Conservation (phyloP, 2,329 filamentous ascomycete species). For the Pyricularia sp. region DNA sequence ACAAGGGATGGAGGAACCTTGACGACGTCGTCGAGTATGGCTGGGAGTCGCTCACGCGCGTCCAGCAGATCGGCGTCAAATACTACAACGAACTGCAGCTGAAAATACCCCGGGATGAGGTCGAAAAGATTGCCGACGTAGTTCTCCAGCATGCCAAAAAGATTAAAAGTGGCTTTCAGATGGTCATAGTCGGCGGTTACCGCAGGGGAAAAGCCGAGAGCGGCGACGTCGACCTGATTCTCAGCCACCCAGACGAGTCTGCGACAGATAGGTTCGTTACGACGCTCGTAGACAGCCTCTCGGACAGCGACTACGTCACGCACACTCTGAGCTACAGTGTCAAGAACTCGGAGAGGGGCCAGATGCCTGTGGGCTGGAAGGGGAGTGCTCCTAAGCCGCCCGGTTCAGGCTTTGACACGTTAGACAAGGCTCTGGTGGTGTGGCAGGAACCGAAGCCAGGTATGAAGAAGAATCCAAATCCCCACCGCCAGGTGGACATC, state of each 20-base stretch:
- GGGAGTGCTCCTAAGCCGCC: conserved; percentile 24
- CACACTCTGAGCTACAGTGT: conserved; percentile 68
- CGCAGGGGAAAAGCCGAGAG: conserved; percentile 64
- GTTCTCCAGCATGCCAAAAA: conserved; percentile 59
- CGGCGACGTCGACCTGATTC: conserved; percentile 78
- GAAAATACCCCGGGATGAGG: conserved; percentile 64
- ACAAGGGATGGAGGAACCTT: conserved; percentile 69
- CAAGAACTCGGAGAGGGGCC: conserved; percentile 62
- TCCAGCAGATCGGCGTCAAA: conserved; percentile 90
- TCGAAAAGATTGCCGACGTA: conserved; percentile 55
- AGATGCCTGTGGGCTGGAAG: conserved; percentile 47
- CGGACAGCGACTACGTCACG: conserved; percentile 62
- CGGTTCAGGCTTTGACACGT: conserved; percentile 66
- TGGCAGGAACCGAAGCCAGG: conserved; percentile 62
- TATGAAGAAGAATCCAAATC: conserved; percentile 55
- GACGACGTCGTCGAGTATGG: conserved; percentile 80
- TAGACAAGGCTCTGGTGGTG: conserved; percentile 88
- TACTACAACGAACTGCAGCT: conserved; percentile 78
- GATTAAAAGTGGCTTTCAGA: conserved; percentile 45
- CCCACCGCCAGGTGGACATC: conserved; percentile 83
- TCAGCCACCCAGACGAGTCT: conserved; percentile 66
- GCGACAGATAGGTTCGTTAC: conserved; percentile 63
- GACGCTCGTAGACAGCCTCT: conserved; percentile 62
- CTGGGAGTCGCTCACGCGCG: conserved; percentile 64
- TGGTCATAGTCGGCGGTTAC: conserved; percentile 69